Evolutionary conservation across 2,329 filamentous ascomycete genomes (phyloP).

Genomic region (Monosporascus sp.): DNA sequence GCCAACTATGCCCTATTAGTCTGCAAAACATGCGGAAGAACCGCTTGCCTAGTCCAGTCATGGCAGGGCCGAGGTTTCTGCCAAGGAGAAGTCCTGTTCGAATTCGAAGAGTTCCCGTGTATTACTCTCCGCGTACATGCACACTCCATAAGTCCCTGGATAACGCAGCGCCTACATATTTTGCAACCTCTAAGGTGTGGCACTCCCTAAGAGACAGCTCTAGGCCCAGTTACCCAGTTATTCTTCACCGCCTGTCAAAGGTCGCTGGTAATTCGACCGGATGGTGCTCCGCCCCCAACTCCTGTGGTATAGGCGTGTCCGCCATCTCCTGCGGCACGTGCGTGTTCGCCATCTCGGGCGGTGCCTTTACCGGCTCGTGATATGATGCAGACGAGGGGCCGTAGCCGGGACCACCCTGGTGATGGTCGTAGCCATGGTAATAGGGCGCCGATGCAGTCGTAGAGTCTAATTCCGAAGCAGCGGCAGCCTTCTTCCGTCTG

Average conservation of each 20-base stretch:
- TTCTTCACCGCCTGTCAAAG: neutral
- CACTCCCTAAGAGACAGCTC: no score
- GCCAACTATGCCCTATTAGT: no score
- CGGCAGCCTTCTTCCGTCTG: neutral
- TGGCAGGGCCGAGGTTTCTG: no score
- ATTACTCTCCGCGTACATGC: no score
- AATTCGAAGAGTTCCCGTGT: no score
- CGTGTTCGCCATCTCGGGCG: neutral
- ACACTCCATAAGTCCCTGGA: no score
- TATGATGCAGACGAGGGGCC: neutral
- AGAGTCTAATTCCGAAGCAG: constrained; percentile 1
- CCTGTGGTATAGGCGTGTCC: neutral
- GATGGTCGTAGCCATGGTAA: constrained; percentile 1
- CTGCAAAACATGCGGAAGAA: no score
- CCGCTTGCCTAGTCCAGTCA: no score
- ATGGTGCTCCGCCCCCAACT: constrained; percentile 1
- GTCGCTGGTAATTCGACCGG: constrained; percentile 1
- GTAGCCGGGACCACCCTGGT: neutral
- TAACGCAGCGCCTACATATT: no score
- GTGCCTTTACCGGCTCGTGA: neutral
- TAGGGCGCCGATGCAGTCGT: constrained; percentile 5
- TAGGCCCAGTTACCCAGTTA: no score
- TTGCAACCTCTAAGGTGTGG: no score
- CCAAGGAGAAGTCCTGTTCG: no score
- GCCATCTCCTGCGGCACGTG: neutral